Base-by-base conservation (phyloP, 306 rosid genomes). In the Prunus mume region DNA sequence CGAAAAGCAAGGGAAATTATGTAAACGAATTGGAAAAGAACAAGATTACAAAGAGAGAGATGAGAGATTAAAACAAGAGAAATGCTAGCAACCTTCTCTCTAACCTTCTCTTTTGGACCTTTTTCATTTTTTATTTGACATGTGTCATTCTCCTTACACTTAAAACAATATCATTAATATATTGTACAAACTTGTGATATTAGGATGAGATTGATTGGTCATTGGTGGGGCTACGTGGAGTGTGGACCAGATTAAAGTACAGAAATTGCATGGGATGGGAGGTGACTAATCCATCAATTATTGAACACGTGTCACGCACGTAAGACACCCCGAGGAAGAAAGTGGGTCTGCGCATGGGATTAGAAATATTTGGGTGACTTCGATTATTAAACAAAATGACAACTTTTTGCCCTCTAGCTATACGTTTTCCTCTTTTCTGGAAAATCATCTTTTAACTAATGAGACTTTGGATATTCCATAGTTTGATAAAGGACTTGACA, bases 331-430 rank as follows among this genome's bases (percentile, higher is more conserved):
- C 6, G 28, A 18, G 17, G 1, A 58, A 60, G 24, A 43, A 15
- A 45, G 58, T 60, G 77, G 69, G 51, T 58, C 76, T 73, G 46
- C 67, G 76, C 52, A 22, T 38, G 76, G 76, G 54, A 71, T n/a
- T 51, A 27, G 9, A 69, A 69, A 47, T 47, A 47, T 28, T 8
- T 4, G 17, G 19, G 18, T 11, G 28, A 2, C 12, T 71, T 71
- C 24, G 22, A 56, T 71, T 34, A 54, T 10, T 20, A 22, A 56
- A 20, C 54, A 38, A 72, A 41, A 56, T 13, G 32, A 46, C 20
- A 46, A 24, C 9, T 38, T 65, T 30, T 18, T 27, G 12, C 3
- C 3, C 27, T 56, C 10, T 56, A 2, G 27, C 28, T 56, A 20
- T 7, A 25, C 14, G 3, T 62, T 62, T 62, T 2, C 43, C n/a